These are phyloP conservation scores for Reutealis trisperma DNA, from an alignment of 345 rosid species.

Conservation along the genomic window DNA sequence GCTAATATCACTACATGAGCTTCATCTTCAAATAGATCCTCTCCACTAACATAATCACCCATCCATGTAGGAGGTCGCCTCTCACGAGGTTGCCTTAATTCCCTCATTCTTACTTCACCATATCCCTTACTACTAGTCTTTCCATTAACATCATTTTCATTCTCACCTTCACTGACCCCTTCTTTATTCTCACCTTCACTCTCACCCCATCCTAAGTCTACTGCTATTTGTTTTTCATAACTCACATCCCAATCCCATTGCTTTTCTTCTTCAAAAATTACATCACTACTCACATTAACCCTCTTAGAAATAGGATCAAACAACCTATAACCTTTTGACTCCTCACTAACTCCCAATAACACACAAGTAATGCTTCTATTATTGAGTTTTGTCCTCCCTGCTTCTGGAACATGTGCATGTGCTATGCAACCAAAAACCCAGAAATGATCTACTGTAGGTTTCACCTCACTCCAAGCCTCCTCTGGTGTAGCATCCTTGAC, in stretches of 20 bases:
- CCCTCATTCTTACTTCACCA: background rate
- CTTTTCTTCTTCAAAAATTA: background rate
- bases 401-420: background rate
- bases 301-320: constrained; percentile 1
- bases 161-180: too few relatives aligned
- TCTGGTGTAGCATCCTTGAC: too few relatives aligned
- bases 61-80: background rate
- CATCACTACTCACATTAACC: background rate
- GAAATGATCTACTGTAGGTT: background rate
- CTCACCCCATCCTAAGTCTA: background rate
- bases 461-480: background rate
- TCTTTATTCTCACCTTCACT: background rate
- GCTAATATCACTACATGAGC: background rate
- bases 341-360: background rate
- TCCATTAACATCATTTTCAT: background rate
- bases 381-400: background rate
- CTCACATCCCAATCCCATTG: constrained; percentile 1
- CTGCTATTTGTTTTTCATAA: background rate
- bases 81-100: background rate
- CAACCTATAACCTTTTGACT: background rate
- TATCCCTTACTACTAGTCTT: too few relatives aligned
- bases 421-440: background rate
- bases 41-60: constrained; percentile 1
- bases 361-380: background rate
- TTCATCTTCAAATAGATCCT: background rate